Evolutionary conservation across 352 stramenopile species (phyloP).

Genomic region (Phytophthora rubi): DNA sequence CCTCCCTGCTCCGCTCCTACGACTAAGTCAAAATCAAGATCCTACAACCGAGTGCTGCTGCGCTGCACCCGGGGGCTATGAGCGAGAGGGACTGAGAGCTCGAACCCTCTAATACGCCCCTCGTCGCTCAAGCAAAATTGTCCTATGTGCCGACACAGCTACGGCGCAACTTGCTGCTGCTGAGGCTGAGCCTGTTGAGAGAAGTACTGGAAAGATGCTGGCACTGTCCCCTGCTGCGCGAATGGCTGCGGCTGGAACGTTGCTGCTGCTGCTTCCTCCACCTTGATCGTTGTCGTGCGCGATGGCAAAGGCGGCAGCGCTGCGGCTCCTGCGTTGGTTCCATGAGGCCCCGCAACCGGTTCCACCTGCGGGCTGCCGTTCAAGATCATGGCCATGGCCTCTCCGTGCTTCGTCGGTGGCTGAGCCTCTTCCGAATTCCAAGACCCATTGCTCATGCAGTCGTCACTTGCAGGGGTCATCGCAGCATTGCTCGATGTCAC

Average conservation of each 20-base stretch:
- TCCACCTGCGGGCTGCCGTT: constrained; percentile 63
- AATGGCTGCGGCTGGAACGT: constrained; percentile 17
- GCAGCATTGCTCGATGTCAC: constrained; percentile 32
- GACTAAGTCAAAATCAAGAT: constrained; percentile 33
- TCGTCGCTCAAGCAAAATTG: constrained; percentile 21
- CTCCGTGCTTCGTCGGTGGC: constrained; percentile 34
- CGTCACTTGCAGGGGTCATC: constrained; percentile 38
- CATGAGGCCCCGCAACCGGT: constrained; percentile 22
- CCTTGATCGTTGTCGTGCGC: constrained; percentile 10
- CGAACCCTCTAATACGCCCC: constrained; percentile 10
- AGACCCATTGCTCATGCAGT: constrained; percentile 42
- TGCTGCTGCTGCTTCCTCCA: constrained; percentile 12
- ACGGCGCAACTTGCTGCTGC: constrained; percentile 28
- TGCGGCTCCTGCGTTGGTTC: constrained; percentile 10
- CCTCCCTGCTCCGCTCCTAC: constrained; percentile 18
- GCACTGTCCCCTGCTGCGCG: constrained; percentile 20
- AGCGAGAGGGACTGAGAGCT: constrained; percentile 17
- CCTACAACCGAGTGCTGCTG: constrained; percentile 14
- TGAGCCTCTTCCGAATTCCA: constrained; percentile 45
- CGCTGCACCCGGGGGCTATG: background rate
- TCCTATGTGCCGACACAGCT: constrained; percentile 5
- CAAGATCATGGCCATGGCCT: constrained; percentile 81
- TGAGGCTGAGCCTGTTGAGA: constrained; percentile 9
- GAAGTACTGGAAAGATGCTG: constrained; percentile 32
- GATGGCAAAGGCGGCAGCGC: constrained; percentile 23